These are phyloP conservation scores for Trichosporon asahii DNA, from an alignment of 1,284 basidiomycete genomes.

Conservation along the genomic window DNA sequence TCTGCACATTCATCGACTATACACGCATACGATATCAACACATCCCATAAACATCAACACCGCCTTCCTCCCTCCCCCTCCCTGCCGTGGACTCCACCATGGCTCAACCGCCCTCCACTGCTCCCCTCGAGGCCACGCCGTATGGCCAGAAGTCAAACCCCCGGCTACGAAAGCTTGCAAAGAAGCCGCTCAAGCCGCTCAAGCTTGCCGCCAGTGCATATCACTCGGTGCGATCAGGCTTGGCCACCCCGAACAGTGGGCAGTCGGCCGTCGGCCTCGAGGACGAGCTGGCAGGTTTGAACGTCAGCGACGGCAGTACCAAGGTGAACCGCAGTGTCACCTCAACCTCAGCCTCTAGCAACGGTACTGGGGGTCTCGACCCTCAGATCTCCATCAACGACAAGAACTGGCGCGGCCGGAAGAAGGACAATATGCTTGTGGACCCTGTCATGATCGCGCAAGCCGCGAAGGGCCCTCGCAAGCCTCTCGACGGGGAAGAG, in stretches of 20 bases:
- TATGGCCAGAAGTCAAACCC: conserved; percentile 8
- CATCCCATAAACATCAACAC: neutral
- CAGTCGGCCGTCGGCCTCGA: conserved; percentile 7
- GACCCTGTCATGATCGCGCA: conserved; percentile 38
- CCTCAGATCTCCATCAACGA: neutral
- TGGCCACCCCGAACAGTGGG: conserved; percentile 12
- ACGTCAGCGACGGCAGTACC: conserved; percentile 9
- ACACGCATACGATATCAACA: neutral
- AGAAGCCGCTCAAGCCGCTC: conserved; percentile 47
- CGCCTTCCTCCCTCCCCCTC: neutral
- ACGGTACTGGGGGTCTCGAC: neutral
- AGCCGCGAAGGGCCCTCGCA: conserved; percentile 39
- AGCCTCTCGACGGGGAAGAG: conserved; percentile 48
- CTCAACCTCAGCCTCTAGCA: conserved; percentile 7
- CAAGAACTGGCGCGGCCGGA: conserved; percentile 16
- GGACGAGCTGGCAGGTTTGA: neutral
- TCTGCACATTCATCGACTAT: neutral
- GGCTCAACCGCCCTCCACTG: neutral
- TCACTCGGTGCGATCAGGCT: conserved; percentile 14
- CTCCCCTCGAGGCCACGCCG: neutral
- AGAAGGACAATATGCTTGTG: conserved; percentile 15
- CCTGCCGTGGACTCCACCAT: neutral
- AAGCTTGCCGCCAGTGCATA: conserved; percentile 46
- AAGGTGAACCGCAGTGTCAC: conserved; percentile 12
- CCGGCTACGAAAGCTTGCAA: conserved; percentile 33